Base-by-base conservation (phyloP, 768 basidiomycete species). In the Podaxis sp. region DNA sequence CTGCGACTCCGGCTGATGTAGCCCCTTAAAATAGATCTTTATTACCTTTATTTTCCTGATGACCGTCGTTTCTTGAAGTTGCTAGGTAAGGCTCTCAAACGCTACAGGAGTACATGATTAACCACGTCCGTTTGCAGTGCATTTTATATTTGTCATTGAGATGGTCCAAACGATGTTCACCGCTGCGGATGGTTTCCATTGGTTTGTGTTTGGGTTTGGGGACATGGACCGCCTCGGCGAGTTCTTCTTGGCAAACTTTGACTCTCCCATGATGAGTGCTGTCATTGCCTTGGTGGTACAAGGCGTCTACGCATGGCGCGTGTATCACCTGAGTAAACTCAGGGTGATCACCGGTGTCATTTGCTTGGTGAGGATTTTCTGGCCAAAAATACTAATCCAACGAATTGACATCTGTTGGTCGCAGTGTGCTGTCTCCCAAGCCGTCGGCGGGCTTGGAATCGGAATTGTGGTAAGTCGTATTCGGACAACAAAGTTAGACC, bases 181-280 rank as follows among this genome's bases (percentile, higher is more conserved):
- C 1, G 61, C 40, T 5, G 61, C 61, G 9, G 61, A 62, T 29
- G 61, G 61, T 7, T 62, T 55, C 22, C 61, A 62, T 25, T 62
- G 61, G 61, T 62, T 62, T 40, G 61, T 62, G 7, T 55, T 17
- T n/a, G 61, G 61, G 1, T 62, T 50, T n/a, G 61, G 61, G 17
- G 46, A 62, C 24, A 47, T 40, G 33, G 37, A 56, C 15, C 15
- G 15, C 8, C 47, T 62, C 4, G 43, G 13, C 11, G 61, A 50
- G 36, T 62, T 55, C 25, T 62, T 49, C 54, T 55, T 61, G 33
- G 53, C 33, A 3, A 33, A 15, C 41, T 9, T 61, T 27, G 57
- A 59, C 24, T 33, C 33, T 15, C 47, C 49, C 4, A 38, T 59
- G 47, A 22, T 59, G 46, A 22, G 49, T 15, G 11, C 49, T 12